Evolutionary conservation across 2,329 filamentous ascomycete genomes (phyloP).

Genomic region (Phoma sp.): DNA sequence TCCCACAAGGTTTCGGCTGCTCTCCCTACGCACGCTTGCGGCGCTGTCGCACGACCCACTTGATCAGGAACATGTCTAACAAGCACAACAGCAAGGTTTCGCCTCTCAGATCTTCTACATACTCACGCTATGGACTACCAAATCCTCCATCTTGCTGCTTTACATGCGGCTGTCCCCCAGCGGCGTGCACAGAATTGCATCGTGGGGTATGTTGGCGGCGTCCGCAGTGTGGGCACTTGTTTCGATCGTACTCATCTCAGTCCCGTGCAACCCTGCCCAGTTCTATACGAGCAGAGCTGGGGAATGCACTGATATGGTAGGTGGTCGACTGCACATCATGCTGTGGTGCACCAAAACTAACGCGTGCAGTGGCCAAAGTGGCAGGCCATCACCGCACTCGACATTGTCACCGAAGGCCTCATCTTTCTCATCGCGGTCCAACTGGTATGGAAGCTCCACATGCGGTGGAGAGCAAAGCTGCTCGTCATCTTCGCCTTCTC

Average conservation of each 20-base stretch:
- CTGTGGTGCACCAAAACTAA: constrained; percentile 3
- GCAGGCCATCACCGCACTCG: constrained; percentile 36
- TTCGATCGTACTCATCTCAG: constrained; percentile 33
- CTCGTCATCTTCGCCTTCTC: constrained; percentile 40
- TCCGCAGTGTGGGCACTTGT: constrained; percentile 33
- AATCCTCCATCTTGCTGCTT: constrained; percentile 35
- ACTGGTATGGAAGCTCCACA: constrained; percentile 37
- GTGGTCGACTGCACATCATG: background rate
- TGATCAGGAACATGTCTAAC: constrained; percentile 17
- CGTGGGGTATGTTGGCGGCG: constrained; percentile 25
- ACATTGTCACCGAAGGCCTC: constrained; percentile 35
- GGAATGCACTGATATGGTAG: constrained; percentile 31
- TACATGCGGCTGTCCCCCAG: constrained; percentile 39
- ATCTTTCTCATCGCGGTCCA: constrained; percentile 39
- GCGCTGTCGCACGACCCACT: constrained; percentile 12
- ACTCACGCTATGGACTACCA: constrained; percentile 36
- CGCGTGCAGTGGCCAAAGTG: constrained; percentile 34
- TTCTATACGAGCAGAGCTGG: constrained; percentile 23
- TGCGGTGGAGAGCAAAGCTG: constrained; percentile 32
- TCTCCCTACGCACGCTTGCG: constrained; percentile 5
- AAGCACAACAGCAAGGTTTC: constrained; percentile 33
- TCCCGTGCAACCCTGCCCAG: constrained; percentile 33
- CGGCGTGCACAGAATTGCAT: constrained; percentile 26
- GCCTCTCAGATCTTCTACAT: constrained; percentile 41
- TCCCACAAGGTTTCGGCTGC: constrained; percentile 19